Evolutionary conservation across 305 asterid species (phyloP), one percentile per base, ranked within the genome.

Genomic region (Withania somnifera): DNA sequence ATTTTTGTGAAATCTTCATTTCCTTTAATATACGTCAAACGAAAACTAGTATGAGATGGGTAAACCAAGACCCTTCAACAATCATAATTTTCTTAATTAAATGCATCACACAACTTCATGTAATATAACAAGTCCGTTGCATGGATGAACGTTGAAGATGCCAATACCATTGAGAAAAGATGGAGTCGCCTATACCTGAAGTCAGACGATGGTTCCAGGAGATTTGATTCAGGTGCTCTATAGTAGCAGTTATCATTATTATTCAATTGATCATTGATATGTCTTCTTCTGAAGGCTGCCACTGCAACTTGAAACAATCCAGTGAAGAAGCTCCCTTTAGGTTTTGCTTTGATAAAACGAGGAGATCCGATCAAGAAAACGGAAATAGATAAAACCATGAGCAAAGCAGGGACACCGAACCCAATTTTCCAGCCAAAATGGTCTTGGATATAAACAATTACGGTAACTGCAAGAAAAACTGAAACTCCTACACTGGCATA

Each of bases 391-490:
- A 78, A n/a, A 45, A 54, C 63, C 82, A 78, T 57, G 22, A 78
- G 54, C 61, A 77, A 19, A 9, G 11, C 51, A 32, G 78, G 83
- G 54, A 81, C 57, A 24, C 28, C 83, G 8, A 64, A 28, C 54
- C 83, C 83, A 17, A 81, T 20, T 19, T 19, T 36, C 83, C 83
- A 81, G 26, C 64, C 73, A 11, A 81, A 22, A 2, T 64, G 40
- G 0, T 4, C 30, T 66, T 81, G 83, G 0, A 81, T 58, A 34
- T 81, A 81, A 34, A 81, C 83, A 30, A 81, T 32, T 56, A 26
- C 64, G 11, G 83, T 81, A 1, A 22, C n/a, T 26, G 67, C 58
- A 30, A 66, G 11, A 24, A 5, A 0, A 0, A 47, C 28, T 1
- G 83, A 73, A 66, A 40, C 14, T 24, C 50, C 40, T 3, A 50